Base-by-base conservation (phyloP, 805 yeast species). In the Candida montana region DNA sequence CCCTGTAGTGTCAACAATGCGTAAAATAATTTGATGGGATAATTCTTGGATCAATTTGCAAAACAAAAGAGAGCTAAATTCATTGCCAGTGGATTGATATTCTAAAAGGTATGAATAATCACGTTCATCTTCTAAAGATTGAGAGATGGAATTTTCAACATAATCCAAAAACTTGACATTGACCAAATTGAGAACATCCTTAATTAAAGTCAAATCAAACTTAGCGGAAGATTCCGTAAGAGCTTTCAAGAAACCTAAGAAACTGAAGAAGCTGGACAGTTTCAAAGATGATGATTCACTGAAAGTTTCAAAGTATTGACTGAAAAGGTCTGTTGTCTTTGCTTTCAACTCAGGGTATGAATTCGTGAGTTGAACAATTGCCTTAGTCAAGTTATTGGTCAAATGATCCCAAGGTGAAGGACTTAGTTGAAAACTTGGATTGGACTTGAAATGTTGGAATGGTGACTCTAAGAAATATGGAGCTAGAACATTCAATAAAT, bases 381-480 rank as follows among this genome's bases (percentile, higher is more conserved):
- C 62, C 18, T 44, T 49, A 1, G 69, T 60, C 31, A 69, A 46
- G 30, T 58, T 56, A 33, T 50, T 53, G 9, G 72, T 66, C 33
- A 68, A 48, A 15, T 62, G 39, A 44, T 68, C 72, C 58, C 67
- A 64, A 5, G 73, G 72, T 24, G 70, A 65, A 42, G 48, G 61
- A 44, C 45, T 61, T 44, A 60, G 51, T 36, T 57, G 64, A 37
- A 57, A 62, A 46, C 61, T 54, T 36, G 56, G 62, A 43, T 50
- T 61, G 33, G 53, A 61, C 37, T 72, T 64, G 48, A 78, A 75
- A 35, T 63, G 58, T 52, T 77, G 83, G 31, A 58, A 57, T 4
- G 79, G 75, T 16, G 77, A 63, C 32, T 71, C 80, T 37, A 71
- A 52, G 32, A 79, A 69, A 49, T 78, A 77, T 2, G 66, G 57